Conservation (phyloP, 495 filamentous ascomycete species). For the Aspergillus carlsbadensis region DNA sequence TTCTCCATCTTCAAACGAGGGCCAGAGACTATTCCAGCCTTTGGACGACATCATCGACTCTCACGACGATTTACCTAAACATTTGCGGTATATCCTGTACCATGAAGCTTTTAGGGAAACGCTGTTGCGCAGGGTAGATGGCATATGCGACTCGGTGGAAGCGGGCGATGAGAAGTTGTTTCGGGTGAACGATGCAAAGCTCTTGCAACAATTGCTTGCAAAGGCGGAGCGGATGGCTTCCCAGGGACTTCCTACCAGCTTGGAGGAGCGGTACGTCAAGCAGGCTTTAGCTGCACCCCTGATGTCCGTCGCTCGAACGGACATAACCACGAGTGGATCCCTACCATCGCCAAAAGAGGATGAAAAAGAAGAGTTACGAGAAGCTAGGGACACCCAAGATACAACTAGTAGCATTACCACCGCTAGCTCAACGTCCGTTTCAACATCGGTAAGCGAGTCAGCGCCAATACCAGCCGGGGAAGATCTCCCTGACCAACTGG, state of each 20-base stretch:
- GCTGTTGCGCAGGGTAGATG: conserved; percentile 54
- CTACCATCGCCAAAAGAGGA: conserved; percentile 9
- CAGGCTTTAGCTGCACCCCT: conserved; percentile 75
- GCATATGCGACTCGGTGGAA: conserved; percentile 75
- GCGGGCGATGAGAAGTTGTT: conserved; percentile 82
- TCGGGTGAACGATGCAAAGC: conserved; percentile 66
- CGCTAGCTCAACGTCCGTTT: conserved; percentile 33
- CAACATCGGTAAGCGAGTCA: conserved; percentile 43
- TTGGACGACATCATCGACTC: conserved; percentile 79
- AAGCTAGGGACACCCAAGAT: conserved; percentile 32
- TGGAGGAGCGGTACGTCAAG: conserved; percentile 82
- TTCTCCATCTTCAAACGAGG: conserved; percentile 37
- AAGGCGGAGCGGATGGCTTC: conserved; percentile 73
- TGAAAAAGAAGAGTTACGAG: conserved; percentile 31
- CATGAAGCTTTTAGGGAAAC: conserved; percentile 38
- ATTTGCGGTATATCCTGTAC: conserved; percentile 58
- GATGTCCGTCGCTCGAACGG: conserved; percentile 56
- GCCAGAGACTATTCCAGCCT: conserved; percentile 68
- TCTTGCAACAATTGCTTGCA: conserved; percentile 60
- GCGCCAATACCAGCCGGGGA: conserved; percentile 14
- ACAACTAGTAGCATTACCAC: conserved; percentile 28
- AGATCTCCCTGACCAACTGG: conserved; percentile 31
- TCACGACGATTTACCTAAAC: conserved; percentile 52
- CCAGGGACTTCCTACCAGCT: conserved; percentile 66
- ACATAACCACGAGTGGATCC: conserved; percentile 23